Percentiles rank a stretch among this genome's conserved stretches.
These are phyloP conservation scores for Anthracocystis walkeri DNA, from an alignment of 1,284 basidiomycete genomes.

Conservation along the genomic window DNA sequence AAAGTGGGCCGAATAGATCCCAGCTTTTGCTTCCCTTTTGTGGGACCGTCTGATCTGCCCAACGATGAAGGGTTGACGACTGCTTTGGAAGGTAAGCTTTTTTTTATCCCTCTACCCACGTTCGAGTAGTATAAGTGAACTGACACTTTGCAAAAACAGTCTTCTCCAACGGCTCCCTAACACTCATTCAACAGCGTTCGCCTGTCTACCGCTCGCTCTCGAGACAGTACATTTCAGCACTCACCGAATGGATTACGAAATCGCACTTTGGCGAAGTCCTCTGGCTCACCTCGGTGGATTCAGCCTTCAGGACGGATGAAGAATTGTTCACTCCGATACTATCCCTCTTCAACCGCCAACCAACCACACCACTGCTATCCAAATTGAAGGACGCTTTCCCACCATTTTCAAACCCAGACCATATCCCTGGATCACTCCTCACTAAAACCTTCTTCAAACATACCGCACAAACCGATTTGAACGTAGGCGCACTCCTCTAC, in stretches of 20 bases:
- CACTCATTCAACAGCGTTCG: constrained; percentile 60
- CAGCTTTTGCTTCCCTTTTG: constrained; percentile 55
- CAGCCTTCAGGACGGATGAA: constrained; percentile 51
- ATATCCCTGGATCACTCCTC: constrained; percentile 49
- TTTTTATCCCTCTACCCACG: neutral
- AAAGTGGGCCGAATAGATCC: constrained; percentile 55
- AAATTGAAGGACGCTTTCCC: constrained; percentile 1
- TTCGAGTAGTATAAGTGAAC: neutral
- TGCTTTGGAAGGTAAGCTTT: constrained; percentile 27
- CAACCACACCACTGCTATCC: neutral
- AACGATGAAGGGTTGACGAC: constrained; percentile 21
- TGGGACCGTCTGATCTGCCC: constrained; percentile 43
- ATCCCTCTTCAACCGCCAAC: constrained; percentile 25
- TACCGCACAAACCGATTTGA: neutral
- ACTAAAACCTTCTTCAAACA: constrained; percentile 35
- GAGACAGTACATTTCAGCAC: constrained; percentile 21
- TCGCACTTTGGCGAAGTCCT: constrained; percentile 10
- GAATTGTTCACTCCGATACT: constrained; percentile 45
- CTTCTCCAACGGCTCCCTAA: constrained; percentile 36
- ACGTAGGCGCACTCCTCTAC: constrained; percentile 44
- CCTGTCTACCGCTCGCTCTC: constrained; percentile 44
- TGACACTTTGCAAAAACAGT: constrained; percentile 11
- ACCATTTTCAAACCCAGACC: neutral
- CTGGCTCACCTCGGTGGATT: constrained; percentile 52
- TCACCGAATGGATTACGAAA: constrained; percentile 22